Conservation (phyloP, 2,329 filamentous ascomycete genomes). For the Aspergillus fructus region DNA sequence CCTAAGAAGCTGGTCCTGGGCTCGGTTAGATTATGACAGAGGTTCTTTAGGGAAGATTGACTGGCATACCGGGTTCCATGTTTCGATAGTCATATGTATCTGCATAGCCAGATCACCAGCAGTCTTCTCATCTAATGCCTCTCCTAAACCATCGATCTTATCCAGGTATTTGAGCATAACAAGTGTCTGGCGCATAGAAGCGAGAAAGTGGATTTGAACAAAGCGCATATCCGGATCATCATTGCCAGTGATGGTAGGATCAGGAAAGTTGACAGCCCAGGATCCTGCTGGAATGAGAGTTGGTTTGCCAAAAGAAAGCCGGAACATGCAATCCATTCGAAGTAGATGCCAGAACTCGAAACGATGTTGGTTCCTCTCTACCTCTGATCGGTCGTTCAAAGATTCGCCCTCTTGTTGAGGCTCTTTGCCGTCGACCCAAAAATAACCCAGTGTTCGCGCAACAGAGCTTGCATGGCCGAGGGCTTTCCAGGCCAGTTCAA, state of each 20-base stretch:
- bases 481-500: not conserved
- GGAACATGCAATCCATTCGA: constrained; percentile 19
- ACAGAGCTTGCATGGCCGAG: not conserved
- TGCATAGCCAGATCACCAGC: not conserved
- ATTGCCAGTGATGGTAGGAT: constrained; percentile 17
- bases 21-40: not conserved
- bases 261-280: constrained; percentile 21
- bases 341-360: constrained; percentile 24
- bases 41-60: no score
- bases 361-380: constrained; percentile 18
- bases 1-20: not conserved
- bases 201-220: not conserved
- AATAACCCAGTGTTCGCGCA: not conserved
- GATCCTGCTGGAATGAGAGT: constrained; percentile 14
- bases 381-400: not conserved
- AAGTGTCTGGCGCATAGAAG: not conserved
- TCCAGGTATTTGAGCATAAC: not conserved
- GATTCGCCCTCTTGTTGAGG: no score
- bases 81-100: not conserved
- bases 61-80: not conserved
- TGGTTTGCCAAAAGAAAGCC: constrained; percentile 18
- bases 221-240: constrained; percentile 6
- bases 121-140: not conserved
- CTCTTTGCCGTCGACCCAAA: not conserved
- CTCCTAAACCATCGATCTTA: not conserved